Evolutionary conservation across 106 monocot genomes (phyloP).

Genomic region (Allium sativum): DNA sequence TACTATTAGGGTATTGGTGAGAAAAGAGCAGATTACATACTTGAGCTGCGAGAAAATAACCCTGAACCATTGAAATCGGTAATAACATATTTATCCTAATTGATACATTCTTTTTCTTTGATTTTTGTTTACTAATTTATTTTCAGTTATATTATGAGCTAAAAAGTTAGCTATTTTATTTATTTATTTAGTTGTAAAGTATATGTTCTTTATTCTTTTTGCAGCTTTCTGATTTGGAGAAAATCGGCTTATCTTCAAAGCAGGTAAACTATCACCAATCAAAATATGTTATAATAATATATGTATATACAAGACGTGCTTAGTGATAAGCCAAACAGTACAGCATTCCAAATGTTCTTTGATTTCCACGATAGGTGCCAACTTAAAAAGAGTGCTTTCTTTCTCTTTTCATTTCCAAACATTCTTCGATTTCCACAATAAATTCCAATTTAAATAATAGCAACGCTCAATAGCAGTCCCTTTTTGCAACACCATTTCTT

Average conservation of each 20-base stretch:
- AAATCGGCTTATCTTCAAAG: conserved; percentile 73
- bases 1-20: conserved; percentile 63
- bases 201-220: conserved; percentile 8
- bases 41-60: conserved; percentile 52
- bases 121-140: not conserved
- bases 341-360: no score
- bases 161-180: not conserved
- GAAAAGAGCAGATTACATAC: conserved; percentile 84
- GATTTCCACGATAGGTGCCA: no score
- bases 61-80: conserved; percentile 74
- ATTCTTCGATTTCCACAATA: no score
- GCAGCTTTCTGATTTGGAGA: conserved; percentile 79
- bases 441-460: no score
- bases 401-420: no score
- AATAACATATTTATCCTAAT: conserved; percentile 4
- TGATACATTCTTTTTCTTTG: not conserved
- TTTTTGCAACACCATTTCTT: no score
- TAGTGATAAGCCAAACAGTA: no score
- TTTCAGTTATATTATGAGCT: no score
- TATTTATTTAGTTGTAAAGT: conserved; percentile 2
- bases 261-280: conserved; percentile 32
- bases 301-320: not conserved
- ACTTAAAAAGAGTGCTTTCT: no score
- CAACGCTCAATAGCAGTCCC: no score
- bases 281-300: not conserved